Base-by-base conservation (phyloP, 768 basidiomycete species). In the Pleurotus sapidus region DNA sequence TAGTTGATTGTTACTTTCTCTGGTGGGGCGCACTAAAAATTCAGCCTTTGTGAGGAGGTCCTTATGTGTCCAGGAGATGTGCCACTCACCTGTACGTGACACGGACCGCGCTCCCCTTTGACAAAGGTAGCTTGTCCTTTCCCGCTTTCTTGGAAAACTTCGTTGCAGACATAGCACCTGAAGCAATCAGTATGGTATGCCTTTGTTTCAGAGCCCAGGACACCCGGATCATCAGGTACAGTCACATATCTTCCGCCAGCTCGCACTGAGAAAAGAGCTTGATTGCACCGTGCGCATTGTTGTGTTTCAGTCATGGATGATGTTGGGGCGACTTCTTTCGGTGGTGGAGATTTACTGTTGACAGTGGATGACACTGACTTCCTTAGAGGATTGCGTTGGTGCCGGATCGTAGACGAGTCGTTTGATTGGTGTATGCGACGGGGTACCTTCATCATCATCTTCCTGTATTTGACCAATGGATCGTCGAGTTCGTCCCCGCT, bases 141-240 rank as follows among this genome's bases (percentile, higher is more conserved):
- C 49, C 72, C 72, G 37, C 73, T 74, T 65, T 88, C 88, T 59
- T 80, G 81, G 63, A 94, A 91, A 7, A 76, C 65, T 15, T 80
- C 78, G 45, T 82, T 74, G 63, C 91, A 94, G 18, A 87, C 72
- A 18, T 68, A 74, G 64, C 91, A 94, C 53, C 79, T 83, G 70
- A 94, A 93, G 67, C 91, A 94, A 43, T 84, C 79, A 3, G 81
- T 76, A 61, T 94, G 91, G 63, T 89, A 93, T 18, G 79, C 77
- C 67, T 80, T 79, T n/a, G 84, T 78, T 20, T 73, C 70, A 15
- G 74, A 74, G 27, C 72, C 77, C 45, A 73, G 71, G 12, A 74
- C 76, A 34, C 27, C 24, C 2, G 51, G 51, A 23, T 75, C 72
- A 57, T 80, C 82, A 5, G 90, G 88, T 25, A 91, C 81, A 2